Conservation (phyloP, 1,284 basidiomycete genomes). For the Malassezia furfur region DNA sequence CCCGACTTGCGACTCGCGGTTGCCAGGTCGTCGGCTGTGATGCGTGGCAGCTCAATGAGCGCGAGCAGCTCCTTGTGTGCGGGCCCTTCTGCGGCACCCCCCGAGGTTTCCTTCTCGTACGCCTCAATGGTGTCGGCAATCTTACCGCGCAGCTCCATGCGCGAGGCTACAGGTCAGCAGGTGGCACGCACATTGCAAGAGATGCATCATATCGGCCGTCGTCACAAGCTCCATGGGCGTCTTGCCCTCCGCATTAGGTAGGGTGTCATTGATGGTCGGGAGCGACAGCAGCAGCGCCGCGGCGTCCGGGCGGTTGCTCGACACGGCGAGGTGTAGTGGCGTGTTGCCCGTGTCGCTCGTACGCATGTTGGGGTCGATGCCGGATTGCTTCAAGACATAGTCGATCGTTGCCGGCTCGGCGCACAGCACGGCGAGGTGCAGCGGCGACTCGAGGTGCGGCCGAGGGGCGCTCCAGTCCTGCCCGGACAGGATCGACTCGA, state of each 20-base stretch:
- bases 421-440: conserved; percentile 78
- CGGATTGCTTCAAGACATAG: conserved; percentile 63
- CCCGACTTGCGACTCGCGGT: conserved; percentile 50
- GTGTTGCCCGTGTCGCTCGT: conserved; percentile 57
- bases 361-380: conserved; percentile 49
- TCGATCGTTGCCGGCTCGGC: conserved; percentile 55
- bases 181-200: conserved; percentile 60
- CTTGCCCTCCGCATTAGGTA: conserved; percentile 62
- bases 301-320: conserved; percentile 68
- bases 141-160: conserved; percentile 65
- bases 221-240: conserved; percentile 66
- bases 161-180: conserved; percentile 57
- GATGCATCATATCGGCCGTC: conserved; percentile 57
- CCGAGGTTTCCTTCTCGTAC: conserved; percentile 45
- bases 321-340: conserved; percentile 74
- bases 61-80: conserved; percentile 55
- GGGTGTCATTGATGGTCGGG: conserved; percentile 68
- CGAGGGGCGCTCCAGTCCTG: conserved; percentile 5
- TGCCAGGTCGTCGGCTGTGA: conserved; percentile 36
- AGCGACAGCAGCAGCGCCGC: conserved; percentile 52
- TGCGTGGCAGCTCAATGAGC: conserved; percentile 27
- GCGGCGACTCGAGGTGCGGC: conserved; percentile 50
- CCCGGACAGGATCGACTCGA: conserved; percentile 42
- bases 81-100: conserved; percentile 53
- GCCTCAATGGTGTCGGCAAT: conserved; percentile 61